Percentiles rank a stretch among this genome's conserved stretches.
Conservation (phyloP, 257 asterid species). For the Datura wrightii region DNA sequence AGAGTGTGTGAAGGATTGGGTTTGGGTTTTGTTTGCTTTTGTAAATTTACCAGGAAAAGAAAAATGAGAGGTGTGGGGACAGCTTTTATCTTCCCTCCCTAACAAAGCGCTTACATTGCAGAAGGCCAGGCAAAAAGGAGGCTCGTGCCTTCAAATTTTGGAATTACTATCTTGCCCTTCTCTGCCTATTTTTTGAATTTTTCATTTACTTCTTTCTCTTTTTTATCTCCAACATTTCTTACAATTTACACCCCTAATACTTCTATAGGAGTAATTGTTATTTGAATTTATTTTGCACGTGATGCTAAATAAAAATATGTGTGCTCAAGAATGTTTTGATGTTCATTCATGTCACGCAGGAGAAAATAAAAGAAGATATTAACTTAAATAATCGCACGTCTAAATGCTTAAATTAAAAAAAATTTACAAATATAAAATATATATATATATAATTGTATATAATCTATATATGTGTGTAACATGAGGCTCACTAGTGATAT, state of each 20-base stretch:
- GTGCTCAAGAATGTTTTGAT: background rate
- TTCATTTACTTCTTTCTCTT: background rate
- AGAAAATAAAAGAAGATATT: too few relatives aligned
- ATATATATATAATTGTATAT: too few relatives aligned
- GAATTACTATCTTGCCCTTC: constrained; percentile 49
- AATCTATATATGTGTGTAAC: too few relatives aligned
- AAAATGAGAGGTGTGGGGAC: constrained; percentile 54
- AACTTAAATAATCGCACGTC: too few relatives aligned
- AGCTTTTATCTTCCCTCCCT: constrained; percentile 46
- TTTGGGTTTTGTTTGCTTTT: constrained; percentile 42
- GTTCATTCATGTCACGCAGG: background rate
- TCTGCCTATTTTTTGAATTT: background rate
- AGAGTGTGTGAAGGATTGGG: constrained; percentile 32
- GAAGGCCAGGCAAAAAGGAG: constrained; percentile 43
- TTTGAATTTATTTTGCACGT: constrained; percentile 9
- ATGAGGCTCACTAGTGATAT: too few relatives aligned
- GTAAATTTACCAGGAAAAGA: constrained; percentile 30
- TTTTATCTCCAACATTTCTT: background rate
- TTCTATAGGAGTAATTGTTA: background rate
- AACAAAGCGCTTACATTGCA: constrained; percentile 54
- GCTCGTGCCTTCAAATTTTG: constrained; percentile 14
- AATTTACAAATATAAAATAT: too few relatives aligned
- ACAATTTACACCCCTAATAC: background rate
- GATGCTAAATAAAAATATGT: background rate
- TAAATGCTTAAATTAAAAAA: too few relatives aligned